Conservation (phyloP, 2,329 filamentous ascomycete genomes). For the Aaosphaeria pasadenensis region DNA sequence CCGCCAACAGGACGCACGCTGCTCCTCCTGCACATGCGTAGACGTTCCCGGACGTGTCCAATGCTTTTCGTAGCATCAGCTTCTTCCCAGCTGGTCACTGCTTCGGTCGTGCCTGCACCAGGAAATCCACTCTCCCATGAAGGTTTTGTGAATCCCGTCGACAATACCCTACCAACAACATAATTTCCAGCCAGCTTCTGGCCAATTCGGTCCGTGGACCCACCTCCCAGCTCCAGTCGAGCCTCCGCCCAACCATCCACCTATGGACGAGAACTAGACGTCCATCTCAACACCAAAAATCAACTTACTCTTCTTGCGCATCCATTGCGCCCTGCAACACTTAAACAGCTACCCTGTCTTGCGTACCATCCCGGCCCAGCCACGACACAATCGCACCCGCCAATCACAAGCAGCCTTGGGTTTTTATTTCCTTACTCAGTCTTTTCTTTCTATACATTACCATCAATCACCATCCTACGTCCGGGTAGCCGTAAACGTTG, state of each 20-base stretch:
- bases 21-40: too few species aligned
- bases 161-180: conserved; percentile 9
- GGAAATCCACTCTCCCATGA: conserved; percentile 15
- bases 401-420: conserved; percentile 19
- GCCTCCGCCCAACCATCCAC: conserved; percentile 19
- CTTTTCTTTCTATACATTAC: conserved; percentile 17
- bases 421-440: conserved; percentile 27
- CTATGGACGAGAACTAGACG: conserved; percentile 28
- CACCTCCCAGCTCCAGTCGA: conserved; percentile 19
- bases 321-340: conserved; percentile 35
- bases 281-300: not conserved
- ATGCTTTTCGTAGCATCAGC: conserved; percentile 18
- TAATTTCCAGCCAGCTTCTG: conserved; percentile 16
- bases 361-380: conserved; percentile 20
- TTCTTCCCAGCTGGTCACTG: conserved; percentile 24
- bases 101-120: conserved; percentile 22
- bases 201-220: conserved; percentile 21
- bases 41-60: conserved; percentile 20
- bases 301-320: conserved; percentile 36
- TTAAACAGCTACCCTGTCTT: conserved; percentile 29
- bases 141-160: conserved; percentile 11
- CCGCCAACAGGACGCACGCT: too few species aligned
- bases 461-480: conserved; percentile 3
- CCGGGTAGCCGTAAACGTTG: conserved; percentile 3
- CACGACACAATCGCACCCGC: conserved; percentile 12